Evolutionary conservation across 1,284 basidiomycete species (phyloP).

Genomic region (Tremellales sp.): DNA sequence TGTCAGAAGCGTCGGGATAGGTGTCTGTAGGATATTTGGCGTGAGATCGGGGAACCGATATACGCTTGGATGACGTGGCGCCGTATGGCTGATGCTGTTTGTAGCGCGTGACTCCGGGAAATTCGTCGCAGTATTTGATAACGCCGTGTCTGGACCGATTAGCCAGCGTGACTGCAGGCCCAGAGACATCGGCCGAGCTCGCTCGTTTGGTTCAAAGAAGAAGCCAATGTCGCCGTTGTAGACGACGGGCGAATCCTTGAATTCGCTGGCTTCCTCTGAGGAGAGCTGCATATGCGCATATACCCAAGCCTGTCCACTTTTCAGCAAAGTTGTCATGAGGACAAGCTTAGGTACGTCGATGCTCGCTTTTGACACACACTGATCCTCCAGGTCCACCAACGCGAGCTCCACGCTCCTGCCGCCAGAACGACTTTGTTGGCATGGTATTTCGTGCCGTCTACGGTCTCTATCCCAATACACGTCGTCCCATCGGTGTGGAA

Average conservation of each 20-base stretch:
- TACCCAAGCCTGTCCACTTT: conserved; percentile 32
- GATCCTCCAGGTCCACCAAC: conserved; percentile 43
- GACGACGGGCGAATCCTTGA: conserved; percentile 27
- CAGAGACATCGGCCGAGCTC: conserved; percentile 6
- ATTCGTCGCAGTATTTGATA: conserved; percentile 39
- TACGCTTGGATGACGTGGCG: conserved; percentile 9
- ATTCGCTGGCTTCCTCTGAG: conserved; percentile 35
- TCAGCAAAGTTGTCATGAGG: conserved; percentile 7
- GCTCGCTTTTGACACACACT: conserved; percentile 43
- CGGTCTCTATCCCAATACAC: conserved; percentile 31
- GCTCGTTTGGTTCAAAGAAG: conserved; percentile 30
- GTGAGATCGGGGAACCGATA: conserved; percentile 44
- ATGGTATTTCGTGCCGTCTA: conserved; percentile 31
- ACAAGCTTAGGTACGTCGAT: conserved; percentile 1
- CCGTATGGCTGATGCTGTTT: conserved; percentile 20
- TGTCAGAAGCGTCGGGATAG: conserved; percentile 28
- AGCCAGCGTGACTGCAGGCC: neutral
- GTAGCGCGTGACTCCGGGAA: conserved; percentile 32
- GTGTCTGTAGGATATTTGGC: conserved; percentile 41
- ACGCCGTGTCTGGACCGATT: conserved; percentile 8
- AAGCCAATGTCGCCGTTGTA: conserved; percentile 31
- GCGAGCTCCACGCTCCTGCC: conserved; percentile 44
- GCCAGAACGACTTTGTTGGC: conserved; percentile 45
- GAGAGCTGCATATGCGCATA: conserved; percentile 43
- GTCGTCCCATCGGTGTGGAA: conserved; percentile 17